A percentile compares a stretch with the other conserved stretches of the same genome.
Evolutionary conservation across 176 grass and related monocot species (phyloP).

Genomic region (Musa itinerans): DNA sequence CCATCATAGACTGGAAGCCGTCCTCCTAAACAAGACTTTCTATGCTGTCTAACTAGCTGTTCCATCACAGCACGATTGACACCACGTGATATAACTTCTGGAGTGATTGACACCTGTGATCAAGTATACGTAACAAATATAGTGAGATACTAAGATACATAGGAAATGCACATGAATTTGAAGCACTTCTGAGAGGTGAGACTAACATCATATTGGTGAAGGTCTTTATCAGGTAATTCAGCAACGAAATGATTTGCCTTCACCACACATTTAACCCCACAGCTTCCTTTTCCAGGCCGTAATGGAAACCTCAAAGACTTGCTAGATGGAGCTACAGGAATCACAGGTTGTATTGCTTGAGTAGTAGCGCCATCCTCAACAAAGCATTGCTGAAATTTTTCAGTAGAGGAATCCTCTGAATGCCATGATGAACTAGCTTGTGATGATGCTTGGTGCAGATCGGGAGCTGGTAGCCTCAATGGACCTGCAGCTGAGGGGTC

Average conservation of each 20-base stretch:
- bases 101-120: conserved; percentile 56
- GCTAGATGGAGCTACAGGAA: conserved; percentile 21
- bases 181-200: neutral
- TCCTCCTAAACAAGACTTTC: conserved; percentile 55
- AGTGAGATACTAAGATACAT: neutral
- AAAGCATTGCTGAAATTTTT: conserved; percentile 33
- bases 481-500: conserved; percentile 11
- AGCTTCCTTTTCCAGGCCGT: conserved; percentile 64
- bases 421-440: conserved; percentile 22
- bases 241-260: conserved; percentile 95
- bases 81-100: conserved; percentile 42
- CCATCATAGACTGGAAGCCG: conserved; percentile 87
- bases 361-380: conserved; percentile 24
- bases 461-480: conserved; percentile 53
- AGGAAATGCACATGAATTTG: neutral
- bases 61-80: conserved; percentile 57
- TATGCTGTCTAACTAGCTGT: conserved; percentile 59
- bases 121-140: neutral
- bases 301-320: conserved; percentile 58
- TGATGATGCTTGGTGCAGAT: conserved; percentile 88
- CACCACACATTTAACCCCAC: conserved; percentile 57
- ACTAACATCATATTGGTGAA: conserved; percentile 92
- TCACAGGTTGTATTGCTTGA: conserved; percentile 24
- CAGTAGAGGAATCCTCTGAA: conserved; percentile 15
- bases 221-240: conserved; percentile 69